A percentile compares a stretch with the other conserved stretches of the same genome.
Conservation (phyloP, 2,329 filamentous ascomycete species). For the Xylariaceae sp. region DNA sequence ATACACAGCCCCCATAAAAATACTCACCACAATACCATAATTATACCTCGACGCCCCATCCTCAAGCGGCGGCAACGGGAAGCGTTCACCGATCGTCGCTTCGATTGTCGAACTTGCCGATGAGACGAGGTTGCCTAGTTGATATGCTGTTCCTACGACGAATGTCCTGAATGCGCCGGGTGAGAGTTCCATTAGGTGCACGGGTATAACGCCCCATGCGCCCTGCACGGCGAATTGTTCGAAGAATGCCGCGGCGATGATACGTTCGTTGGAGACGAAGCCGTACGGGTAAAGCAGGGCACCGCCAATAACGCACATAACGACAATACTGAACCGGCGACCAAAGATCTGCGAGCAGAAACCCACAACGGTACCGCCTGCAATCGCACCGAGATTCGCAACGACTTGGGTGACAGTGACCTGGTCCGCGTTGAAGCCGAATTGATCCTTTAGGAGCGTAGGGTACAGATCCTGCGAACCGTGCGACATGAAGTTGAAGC, state of each 20-base stretch:
- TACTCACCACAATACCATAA: slow-evolving; percentile 81
- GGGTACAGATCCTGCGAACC: slow-evolving; percentile 62
- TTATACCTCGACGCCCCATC: slow-evolving; percentile 50
- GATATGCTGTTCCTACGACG: slow-evolving; percentile 68
- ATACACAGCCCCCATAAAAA: slow-evolving; percentile 85
- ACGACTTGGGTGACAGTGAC: slow-evolving; percentile 68
- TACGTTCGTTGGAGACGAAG: slow-evolving; percentile 54
- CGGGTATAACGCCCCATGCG: slow-evolving; percentile 71
- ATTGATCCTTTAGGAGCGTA: slow-evolving; percentile 55
- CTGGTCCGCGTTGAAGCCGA: slow-evolving; percentile 45
- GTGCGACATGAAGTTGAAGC: slow-evolving; percentile 89
- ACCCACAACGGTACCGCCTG: slow-evolving; percentile 61
- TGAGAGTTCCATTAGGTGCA: slow-evolving; percentile 72
- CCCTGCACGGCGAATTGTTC: slow-evolving; percentile 75
- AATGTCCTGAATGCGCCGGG: slow-evolving; percentile 69
- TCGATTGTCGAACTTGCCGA: slow-evolving; percentile 71
- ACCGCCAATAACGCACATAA: slow-evolving; percentile 60
- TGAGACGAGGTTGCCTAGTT: slow-evolving; percentile 70
- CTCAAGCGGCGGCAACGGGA: slow-evolving; percentile 58
- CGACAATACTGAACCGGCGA: slow-evolving; percentile 62
- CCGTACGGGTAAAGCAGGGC: slow-evolving; percentile 81
- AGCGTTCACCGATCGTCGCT: slow-evolving; percentile 66
- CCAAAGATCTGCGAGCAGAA: slow-evolving; percentile 66
- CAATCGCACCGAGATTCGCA: slow-evolving; percentile 65
- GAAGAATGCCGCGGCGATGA: slow-evolving; percentile 81